Evolutionary conservation across 2,329 filamentous ascomycete species (phyloP), one percentile per base, ranked within the genome.

Genomic region (Colletotrichum sp.): DNA sequence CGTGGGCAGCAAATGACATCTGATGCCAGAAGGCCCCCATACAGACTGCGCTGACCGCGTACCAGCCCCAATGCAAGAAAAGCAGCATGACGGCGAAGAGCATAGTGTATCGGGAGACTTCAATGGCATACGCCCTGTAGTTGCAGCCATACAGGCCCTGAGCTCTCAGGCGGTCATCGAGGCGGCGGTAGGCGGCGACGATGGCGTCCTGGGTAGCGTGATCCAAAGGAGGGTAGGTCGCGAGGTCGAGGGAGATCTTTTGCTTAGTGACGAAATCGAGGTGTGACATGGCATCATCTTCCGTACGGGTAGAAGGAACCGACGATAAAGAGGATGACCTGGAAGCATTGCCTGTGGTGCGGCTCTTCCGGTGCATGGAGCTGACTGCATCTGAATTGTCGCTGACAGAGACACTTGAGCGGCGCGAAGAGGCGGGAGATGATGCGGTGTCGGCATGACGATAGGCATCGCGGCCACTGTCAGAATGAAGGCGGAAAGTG

Each of bases 1-100:
- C 97, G 84, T 99, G 97, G 76, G 95, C 97, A 1, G 94, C 93
- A 82, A 99, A 99, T 66, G 96, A 94, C 32, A 98, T 90, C 83
- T 98, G 97, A 82, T 98, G 97, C 96, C 97, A 98, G 81, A 98
- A 90, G 77, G 91, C 89, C 25, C 96, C 97, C 5, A 98, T 88
- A 79, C 93, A 95, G 63, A 94, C 83, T 2, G 92, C 96, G 72
- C 94, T 95, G 3, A 90, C 86, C 61, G 86, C 88, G 81, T 94
- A 96, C 91, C 93, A 95, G 36, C 89, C 89, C 81, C 86, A 87
- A 19, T 84, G 89, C 22, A 97, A 86, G 80, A 91, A 92, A 5
- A 90, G 82, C 39, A 96, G 84, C 77, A 92, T 92, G 64, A 92
- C 84, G 16, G 84, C 81, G 68, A 94, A 92, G 30, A 98, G 90